phyloP scores from a whole-genome alignment of 352 stramenopile genomes.

The Achlya hypogyna region DNA sequence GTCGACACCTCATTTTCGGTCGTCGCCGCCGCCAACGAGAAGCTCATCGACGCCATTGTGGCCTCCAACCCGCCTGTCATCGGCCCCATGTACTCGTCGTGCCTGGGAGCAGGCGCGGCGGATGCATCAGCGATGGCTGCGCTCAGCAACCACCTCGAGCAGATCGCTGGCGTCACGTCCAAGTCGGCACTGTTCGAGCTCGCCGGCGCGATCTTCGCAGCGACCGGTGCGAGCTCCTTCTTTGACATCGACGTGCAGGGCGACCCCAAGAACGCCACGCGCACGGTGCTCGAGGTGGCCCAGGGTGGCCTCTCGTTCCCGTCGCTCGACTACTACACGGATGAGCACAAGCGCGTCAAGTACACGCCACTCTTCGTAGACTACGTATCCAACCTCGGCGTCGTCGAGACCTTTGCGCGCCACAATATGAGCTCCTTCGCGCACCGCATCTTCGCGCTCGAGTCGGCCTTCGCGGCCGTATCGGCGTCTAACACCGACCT shows the following conservation, averaged over 20 bases:
- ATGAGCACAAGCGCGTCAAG: constrained; percentile 3
- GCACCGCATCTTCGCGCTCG: constrained; percentile 38
- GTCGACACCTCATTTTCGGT: constrained; percentile 54
- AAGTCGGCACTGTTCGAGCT: constrained; percentile 10
- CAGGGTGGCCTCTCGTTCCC: constrained; percentile 19
- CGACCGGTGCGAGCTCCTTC: not conserved
- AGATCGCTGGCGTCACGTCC: constrained; percentile 22
- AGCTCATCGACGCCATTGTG: constrained; percentile 44
- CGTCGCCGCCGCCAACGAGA: constrained; percentile 39
- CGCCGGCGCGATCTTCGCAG: not conserved
- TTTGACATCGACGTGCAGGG: constrained; percentile 13
- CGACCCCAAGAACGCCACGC: constrained; percentile 18
- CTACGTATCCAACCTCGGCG: not conserved
- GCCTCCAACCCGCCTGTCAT: constrained; percentile 40
- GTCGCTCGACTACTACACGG: constrained; percentile 2
- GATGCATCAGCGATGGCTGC: constrained; percentile 28
- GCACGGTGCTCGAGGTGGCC: constrained; percentile 8
- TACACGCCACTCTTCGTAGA: not conserved
- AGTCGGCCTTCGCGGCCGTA: constrained; percentile 38
- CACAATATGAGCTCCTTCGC: constrained; percentile 16
- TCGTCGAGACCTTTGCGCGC: not conserved
- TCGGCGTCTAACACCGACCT: constrained; percentile 59
- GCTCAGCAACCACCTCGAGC: constrained; percentile 23
- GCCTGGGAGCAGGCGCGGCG: constrained; percentile 34
- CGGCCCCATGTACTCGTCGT: constrained; percentile 47